These are phyloP conservation scores for Persicaria maculosa DNA, from an alignment of 148 eudicot species.

Conservation along the genomic window DNA sequence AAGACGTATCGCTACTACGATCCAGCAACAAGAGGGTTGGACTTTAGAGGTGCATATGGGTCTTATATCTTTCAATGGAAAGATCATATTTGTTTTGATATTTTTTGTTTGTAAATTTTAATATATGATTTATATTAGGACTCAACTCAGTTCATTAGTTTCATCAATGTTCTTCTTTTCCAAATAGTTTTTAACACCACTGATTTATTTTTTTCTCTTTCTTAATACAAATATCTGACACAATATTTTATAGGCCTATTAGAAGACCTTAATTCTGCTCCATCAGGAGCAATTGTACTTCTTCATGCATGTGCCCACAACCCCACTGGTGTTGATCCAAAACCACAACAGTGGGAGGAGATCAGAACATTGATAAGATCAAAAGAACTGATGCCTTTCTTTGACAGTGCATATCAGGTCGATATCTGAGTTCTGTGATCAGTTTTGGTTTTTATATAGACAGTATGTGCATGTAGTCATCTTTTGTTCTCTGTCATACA, in stretches of 20 bases:
- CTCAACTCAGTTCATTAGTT: not conserved
- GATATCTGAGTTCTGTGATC: not conserved
- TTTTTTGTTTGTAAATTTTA: not conserved
- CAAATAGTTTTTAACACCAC: not conserved
- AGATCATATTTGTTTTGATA: not conserved
- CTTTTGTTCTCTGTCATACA: not conserved
- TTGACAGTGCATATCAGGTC: constrained; percentile 99
- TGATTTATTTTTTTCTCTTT: not conserved
- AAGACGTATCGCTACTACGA: constrained; percentile 79
- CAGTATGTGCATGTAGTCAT: not conserved
- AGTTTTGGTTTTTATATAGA: not conserved
- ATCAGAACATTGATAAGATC: constrained; percentile 82
- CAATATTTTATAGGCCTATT: constrained; percentile 49
- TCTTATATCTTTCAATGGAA: not conserved
- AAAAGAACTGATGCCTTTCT: constrained; percentile 72
- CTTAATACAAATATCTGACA: not conserved
- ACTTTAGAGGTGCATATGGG: constrained; percentile 51
- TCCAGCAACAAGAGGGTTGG: constrained; percentile 85
- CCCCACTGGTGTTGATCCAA: constrained; percentile 99
- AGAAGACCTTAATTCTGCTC: constrained; percentile 93
- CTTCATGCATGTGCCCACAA: constrained; percentile 99
- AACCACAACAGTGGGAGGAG: constrained; percentile 79
- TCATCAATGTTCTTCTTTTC: not conserved
- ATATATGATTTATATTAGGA: not conserved
- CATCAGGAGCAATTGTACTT: constrained; percentile 86